phyloP scores from a whole-genome alignment of 179 eudicot species.

The Sideroxylon spinosum region DNA sequence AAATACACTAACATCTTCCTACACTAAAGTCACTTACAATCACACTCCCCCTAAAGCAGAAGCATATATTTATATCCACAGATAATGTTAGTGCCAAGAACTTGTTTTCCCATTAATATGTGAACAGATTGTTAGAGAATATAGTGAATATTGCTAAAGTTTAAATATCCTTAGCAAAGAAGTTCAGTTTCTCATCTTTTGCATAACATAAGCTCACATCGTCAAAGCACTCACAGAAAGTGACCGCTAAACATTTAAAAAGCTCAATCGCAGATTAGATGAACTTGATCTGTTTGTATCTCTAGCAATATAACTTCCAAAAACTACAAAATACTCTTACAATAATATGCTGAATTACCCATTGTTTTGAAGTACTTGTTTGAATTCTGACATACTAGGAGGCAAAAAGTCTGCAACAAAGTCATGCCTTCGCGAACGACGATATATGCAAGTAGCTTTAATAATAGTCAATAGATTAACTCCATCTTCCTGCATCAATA shows the following conservation, averaged over 20 bases:
- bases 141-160: too few relatives aligned
- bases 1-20: neutral
- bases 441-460: constrained; percentile 56
- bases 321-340: neutral
- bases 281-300: constrained; percentile 6
- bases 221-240: neutral
- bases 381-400: constrained; percentile 53
- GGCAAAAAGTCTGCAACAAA: constrained; percentile 53
- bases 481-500: constrained; percentile 66
- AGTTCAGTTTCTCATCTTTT: neutral
- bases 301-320: neutral
- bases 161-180: neutral
- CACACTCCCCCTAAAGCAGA: too few relatives aligned
- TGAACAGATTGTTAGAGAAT: too few relatives aligned
- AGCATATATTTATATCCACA: too few relatives aligned
- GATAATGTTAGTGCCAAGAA: neutral
- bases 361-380: constrained; percentile 8
- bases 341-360: constrained; percentile 21
- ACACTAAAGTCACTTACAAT: neutral
- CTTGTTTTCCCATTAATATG: neutral
- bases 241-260: neutral
- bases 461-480: constrained; percentile 54
- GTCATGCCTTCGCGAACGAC: constrained; percentile 48
- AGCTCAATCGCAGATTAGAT: constrained; percentile 3
- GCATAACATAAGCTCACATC: too few relatives aligned